Base-by-base conservation (phyloP, 768 basidiomycete genomes). In the Cytidiella melzeri region DNA sequence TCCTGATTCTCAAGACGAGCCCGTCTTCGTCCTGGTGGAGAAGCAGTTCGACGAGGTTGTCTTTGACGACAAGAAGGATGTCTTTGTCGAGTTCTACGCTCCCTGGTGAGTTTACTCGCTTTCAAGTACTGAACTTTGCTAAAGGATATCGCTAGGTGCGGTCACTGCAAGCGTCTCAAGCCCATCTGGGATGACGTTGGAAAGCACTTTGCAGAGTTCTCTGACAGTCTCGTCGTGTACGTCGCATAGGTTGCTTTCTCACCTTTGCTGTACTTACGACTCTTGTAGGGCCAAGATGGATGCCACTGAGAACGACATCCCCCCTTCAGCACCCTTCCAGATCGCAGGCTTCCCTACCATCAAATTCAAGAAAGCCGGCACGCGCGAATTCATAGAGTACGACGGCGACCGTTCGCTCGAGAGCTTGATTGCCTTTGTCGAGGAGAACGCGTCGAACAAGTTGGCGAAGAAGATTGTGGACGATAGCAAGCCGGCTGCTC, bases 41-140 rank as follows among this genome's bases (percentile, higher is more conserved):
- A 87, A 90, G 67, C 81, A 86, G 56, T 98, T 97, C 56, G 92
- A 98, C 2, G 72, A 90, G 44, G 73, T 93, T 45, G 85, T 90
- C 27, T 82, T 79, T 53, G 90, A 96, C 62, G 87, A 92, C 55
- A 71, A 73, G 50, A 96, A 96, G 73, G 94, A 98, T 64, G 85
- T 97, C 60, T 92, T 99, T 61, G 75, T 97, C 56, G 95, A 98
- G 69, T 94, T 99, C 70, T 97, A 90, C 61, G 96, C 96, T 42
- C 81, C 92, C 43, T 99, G 96, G 96, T n/a, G n/a, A n/a, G n/a
- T n/a, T n/a, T n/a, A n/a, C n/a, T n/a, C n/a, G n/a, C n/a, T n/a
- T 94, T 67, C 39, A 10, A 84, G 68, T 28, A 58, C 59, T 43
- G 62, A 50, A 20, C 20, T 47, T 39, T 47, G 20, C 55, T 54